phyloP scores from a whole-genome alignment of 768 basidiomycete species.

The Russula foetens region DNA sequence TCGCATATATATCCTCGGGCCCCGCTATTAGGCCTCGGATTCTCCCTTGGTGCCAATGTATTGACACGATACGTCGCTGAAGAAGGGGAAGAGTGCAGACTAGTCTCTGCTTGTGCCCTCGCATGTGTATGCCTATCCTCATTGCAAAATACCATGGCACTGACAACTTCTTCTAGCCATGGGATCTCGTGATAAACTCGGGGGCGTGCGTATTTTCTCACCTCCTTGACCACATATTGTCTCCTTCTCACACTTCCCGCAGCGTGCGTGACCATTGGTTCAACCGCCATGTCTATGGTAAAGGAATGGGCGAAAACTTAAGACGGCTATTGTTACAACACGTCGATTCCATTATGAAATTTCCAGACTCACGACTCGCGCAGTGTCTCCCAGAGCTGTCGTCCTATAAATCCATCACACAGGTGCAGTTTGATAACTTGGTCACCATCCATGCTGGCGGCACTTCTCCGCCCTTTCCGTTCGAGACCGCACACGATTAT shows the following conservation, averaged over 20 bases:
- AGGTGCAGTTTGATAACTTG: conserved; percentile 51
- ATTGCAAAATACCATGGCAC: not conserved
- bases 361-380: conserved; percentile 44
- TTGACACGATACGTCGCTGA: conserved; percentile 85
- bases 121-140: conserved; percentile 54
- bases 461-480: conserved; percentile 42
- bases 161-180: conserved; percentile 32
- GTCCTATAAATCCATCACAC: conserved; percentile 42
- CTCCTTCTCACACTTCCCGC: conserved; percentile 1
- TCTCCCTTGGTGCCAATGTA: conserved; percentile 91
- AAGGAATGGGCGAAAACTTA: conserved; percentile 72
- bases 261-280: conserved; percentile 52
- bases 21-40: conserved; percentile 79
- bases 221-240: not conserved
- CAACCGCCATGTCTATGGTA: conserved; percentile 61
- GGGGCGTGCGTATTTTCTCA: conserved; percentile 23
- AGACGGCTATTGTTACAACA: conserved; percentile 49
- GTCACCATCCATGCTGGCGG: conserved; percentile 66
- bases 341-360: conserved; percentile 35
- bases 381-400: conserved; percentile 40
- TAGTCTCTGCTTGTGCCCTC: conserved; percentile 59
- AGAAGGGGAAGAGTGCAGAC: conserved; percentile 56
- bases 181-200: conserved; percentile 36
- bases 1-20: conserved; percentile 66
- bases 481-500: conserved; percentile 39